A percentile compares a stretch with the other conserved stretches of the same genome.
These are phyloP conservation scores for Phoenix dactylifera DNA, from an alignment of 176 grass and related monocot genomes.

Conservation along the genomic window DNA sequence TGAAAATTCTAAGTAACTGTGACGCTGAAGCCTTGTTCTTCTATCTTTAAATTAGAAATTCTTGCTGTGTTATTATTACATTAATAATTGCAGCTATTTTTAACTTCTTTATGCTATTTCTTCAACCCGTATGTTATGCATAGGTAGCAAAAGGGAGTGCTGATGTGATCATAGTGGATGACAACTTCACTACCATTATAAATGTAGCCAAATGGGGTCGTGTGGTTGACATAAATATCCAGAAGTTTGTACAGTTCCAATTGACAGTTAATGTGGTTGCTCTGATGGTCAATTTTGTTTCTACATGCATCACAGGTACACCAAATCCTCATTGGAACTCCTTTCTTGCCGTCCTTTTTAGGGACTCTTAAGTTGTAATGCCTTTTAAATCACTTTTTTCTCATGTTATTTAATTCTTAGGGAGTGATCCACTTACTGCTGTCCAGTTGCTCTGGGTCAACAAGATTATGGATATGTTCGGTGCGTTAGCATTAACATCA, in stretches of 20 bases:
- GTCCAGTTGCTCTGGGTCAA: constrained; percentile 95
- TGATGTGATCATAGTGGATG: constrained; percentile 88
- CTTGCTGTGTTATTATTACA: too few species aligned
- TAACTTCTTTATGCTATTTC: too few species aligned
- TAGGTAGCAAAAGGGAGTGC: constrained; percentile 99
- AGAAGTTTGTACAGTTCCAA: constrained; percentile 97
- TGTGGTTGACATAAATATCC: constrained; percentile 89
- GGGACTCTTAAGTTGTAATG: too few species aligned
- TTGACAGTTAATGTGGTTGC: constrained; percentile 87
- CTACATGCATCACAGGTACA: constrained; percentile 71
- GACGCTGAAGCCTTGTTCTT: too few species aligned
- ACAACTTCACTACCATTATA: constrained; percentile 87
- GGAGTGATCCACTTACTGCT: constrained; percentile 70
- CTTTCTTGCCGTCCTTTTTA: background rate
- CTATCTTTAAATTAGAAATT: too few species aligned
- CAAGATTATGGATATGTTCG: constrained; percentile 92
- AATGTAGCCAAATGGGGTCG: constrained; percentile 94
- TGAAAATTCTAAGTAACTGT: too few species aligned
- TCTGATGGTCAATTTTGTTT: constrained; percentile 81
- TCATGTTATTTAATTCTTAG: constrained; percentile 22
- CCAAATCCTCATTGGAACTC: background rate
- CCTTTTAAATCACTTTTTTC: too few species aligned
- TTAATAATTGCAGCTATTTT: too few species aligned
- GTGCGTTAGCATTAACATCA: constrained; percentile 74
- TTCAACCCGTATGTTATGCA: background rate